Conservation (phyloP, 192 early-diverging fungal species). For the Piromyces sp. region DNA sequence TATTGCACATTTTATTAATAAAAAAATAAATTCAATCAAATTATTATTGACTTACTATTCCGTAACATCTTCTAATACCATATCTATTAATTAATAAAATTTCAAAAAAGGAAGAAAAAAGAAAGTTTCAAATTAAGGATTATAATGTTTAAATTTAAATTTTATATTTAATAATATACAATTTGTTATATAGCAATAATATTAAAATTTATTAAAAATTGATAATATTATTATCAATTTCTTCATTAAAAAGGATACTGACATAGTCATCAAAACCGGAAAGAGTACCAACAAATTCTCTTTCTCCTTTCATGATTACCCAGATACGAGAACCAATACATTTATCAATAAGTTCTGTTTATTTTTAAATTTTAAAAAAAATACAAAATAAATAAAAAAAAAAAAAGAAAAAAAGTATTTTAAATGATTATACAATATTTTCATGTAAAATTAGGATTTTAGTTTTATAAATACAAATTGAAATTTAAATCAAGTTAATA, state of each 20-base stretch:
- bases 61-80: constrained; percentile 93
- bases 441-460: no score
- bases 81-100: constrained; percentile 28
- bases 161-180: no score
- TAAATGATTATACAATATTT: not conserved
- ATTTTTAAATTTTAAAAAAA: no score
- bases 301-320: constrained; percentile 94
- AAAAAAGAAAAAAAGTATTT: not conserved
- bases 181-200: no score
- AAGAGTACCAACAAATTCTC: constrained; percentile 90
- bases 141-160: no score
- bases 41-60: constrained; percentile 62
- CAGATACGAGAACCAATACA: constrained; percentile 94
- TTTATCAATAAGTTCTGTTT: constrained; percentile 83
- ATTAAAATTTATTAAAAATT: no score
- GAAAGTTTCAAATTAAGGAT: not conserved
- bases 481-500: no score
- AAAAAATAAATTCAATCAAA: no score
- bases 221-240: no score
- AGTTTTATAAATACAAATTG: no score
- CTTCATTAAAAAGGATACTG: constrained; percentile 26
- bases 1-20: no score
- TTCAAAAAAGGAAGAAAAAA: not conserved
- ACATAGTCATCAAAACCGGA: constrained; percentile 98
- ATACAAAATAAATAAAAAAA: no score